Conservation (phyloP, 1,139 yeast genomes). For the Nakaseomyces glabratus region DNA sequence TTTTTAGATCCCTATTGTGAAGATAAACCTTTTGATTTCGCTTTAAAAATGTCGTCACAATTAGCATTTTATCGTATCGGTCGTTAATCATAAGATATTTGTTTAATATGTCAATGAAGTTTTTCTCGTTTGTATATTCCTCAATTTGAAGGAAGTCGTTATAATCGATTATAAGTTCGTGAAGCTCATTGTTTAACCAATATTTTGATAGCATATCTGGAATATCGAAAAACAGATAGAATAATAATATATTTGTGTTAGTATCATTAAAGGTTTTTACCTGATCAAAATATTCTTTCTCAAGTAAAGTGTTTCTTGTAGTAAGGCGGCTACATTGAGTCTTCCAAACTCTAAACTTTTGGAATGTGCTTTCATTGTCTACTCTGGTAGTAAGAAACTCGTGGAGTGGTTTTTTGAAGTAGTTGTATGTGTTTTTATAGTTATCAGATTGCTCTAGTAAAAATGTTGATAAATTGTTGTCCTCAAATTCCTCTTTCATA, state of each 20-base stretch:
- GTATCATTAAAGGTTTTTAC: constrained; percentile 18
- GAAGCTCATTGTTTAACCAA: constrained; percentile 11
- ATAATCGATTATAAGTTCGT: constrained; percentile 13
- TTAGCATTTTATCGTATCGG: constrained; percentile 10
- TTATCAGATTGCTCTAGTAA: constrained; percentile 13
- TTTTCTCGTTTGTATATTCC: constrained; percentile 10
- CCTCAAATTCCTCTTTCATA: constrained; percentile 17
- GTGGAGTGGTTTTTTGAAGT: constrained; percentile 19
- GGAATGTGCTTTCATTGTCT: constrained; percentile 11
- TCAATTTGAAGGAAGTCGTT: constrained; percentile 27
- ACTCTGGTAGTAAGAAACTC: constrained; percentile 19
- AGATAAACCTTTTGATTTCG: constrained; percentile 14
- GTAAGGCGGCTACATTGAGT: constrained; percentile 13
- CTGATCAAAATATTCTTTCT: constrained; percentile 5
- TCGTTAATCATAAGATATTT: constrained; percentile 15
- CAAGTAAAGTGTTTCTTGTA: constrained; percentile 5
- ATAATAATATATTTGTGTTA: constrained; percentile 14
- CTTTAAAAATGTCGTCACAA: constrained; percentile 16
- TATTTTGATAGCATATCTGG: constrained; percentile 7
- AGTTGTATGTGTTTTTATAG: constrained; percentile 22
- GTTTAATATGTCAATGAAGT: constrained; percentile 16
- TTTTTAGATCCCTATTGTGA: constrained; percentile 9
- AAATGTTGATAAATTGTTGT: constrained; percentile 13
- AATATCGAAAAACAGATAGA: constrained; percentile 14
- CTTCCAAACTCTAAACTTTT: constrained; percentile 9